Conservation (phyloP, 106 monocot species). For the Amphibolis antarctica region DNA sequence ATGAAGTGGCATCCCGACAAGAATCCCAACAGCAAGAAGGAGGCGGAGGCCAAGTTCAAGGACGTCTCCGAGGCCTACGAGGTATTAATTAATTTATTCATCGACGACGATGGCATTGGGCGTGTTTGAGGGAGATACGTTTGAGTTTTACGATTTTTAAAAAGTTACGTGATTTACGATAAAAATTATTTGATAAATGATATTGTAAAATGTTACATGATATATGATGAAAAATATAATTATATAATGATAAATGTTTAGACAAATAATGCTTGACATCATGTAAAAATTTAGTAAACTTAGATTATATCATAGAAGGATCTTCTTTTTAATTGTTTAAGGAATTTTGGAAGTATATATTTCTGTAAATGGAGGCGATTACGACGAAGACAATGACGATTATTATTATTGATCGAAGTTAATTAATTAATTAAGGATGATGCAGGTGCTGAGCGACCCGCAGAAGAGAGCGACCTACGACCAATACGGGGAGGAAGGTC, state of each 20-base stretch:
- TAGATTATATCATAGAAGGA: no score
- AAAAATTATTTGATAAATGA: no score
- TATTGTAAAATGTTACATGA: no score
- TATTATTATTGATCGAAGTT: background rate
- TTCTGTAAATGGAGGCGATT: background rate
- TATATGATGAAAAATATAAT: no score
- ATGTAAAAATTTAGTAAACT: no score
- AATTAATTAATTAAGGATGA: background rate
- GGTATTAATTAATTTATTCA: background rate
- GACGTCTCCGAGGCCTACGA: constrained; percentile 84
- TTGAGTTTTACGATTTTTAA: background rate
- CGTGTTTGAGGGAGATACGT: no score
- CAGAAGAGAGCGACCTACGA: constrained; percentile 21
- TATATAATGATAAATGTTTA: no score
- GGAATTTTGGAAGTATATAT: no score
- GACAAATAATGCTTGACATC: no score
- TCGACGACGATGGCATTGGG: no score
- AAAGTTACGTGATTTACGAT: background rate
- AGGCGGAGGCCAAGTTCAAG: constrained; percentile 81
- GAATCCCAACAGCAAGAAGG: constrained; percentile 45
- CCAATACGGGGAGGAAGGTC: constrained; percentile 23
- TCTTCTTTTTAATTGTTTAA: no score
- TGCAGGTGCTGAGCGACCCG: constrained; percentile 26
- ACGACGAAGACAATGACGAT: background rate
- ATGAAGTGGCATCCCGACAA: constrained; percentile 89